Conservation (phyloP, 805 yeast genomes). For the Zygosaccharomyces rouxii region DNA sequence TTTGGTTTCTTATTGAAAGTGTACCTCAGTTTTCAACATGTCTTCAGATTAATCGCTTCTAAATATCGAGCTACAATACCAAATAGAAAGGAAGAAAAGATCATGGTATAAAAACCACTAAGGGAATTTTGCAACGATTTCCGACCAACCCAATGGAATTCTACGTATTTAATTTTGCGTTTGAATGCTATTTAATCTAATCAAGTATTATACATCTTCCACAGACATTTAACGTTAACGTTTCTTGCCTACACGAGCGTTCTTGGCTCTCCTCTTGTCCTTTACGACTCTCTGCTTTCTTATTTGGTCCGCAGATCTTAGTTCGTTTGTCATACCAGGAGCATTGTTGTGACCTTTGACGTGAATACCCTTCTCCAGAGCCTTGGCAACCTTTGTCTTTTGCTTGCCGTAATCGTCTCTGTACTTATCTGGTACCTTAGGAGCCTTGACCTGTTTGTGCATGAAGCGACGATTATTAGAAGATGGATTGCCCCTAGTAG, state of each 20-base stretch:
- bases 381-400: conserved; percentile 75
- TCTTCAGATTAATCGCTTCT: not conserved
- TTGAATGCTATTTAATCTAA: not conserved
- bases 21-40: not conserved
- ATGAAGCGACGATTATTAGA: conserved; percentile 50
- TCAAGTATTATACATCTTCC: conserved; percentile 3
- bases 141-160: not conserved
- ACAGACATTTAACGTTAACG: conserved; percentile 16
- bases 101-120: too few species aligned
- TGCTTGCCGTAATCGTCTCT: conserved; percentile 84
- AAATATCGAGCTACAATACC: not conserved
- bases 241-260: conserved; percentile 66
- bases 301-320: conserved; percentile 67
- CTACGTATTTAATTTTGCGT: not conserved
- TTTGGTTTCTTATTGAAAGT: not conserved
- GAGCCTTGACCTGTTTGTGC: conserved; percentile 74
- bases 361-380: conserved; percentile 64
- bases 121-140: not conserved
- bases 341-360: conserved; percentile 60
- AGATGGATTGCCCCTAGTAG: conserved; percentile 24
- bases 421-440: conserved; percentile 83
- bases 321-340: conserved; percentile 43
- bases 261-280: conserved; percentile 77
- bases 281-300: conserved; percentile 66
- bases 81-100: not conserved